phyloP scores from a whole-genome alignment of 176 grass and related monocot genomes.

The Lolium rigidum region DNA sequence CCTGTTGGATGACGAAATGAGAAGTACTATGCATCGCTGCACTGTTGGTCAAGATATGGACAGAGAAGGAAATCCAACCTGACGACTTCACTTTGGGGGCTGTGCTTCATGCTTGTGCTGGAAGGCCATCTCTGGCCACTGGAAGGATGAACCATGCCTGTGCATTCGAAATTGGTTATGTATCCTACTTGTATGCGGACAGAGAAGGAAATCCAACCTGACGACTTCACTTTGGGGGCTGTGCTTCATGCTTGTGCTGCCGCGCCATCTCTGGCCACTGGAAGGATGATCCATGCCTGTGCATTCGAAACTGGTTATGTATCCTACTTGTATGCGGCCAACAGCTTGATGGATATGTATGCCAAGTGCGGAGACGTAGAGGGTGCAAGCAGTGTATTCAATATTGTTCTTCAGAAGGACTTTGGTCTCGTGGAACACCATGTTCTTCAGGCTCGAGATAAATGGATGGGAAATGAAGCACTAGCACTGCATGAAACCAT shows the following conservation, averaged over 20 bases:
- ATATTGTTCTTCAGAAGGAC: constrained; percentile 41
- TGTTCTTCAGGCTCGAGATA: constrained; percentile 62
- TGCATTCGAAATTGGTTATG: too few species aligned
- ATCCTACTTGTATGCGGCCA: constrained; percentile 59
- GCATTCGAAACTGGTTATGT: constrained; percentile 43
- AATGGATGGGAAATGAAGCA: constrained; percentile 49
- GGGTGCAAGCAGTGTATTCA: constrained; percentile 43
- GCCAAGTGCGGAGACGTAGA: constrained; percentile 63
- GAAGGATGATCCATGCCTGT: constrained; percentile 60
- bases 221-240: constrained; percentile 63
- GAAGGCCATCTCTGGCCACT: too few species aligned
- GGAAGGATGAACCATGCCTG: too few species aligned
- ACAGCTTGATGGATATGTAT: constrained; percentile 78
- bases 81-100: too few species aligned
- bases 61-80: too few species aligned
- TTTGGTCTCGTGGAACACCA: constrained; percentile 71
- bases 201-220: constrained; percentile 39
- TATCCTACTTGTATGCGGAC: not conserved
- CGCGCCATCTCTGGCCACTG: constrained; percentile 31
- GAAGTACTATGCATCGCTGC: constrained; percentile 1
- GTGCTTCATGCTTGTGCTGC: constrained; percentile 60
- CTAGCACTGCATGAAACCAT: constrained; percentile 45
- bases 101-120: too few species aligned
- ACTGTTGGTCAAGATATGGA: too few species aligned
- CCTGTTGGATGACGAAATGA: constrained; percentile 53